phyloP scores from a whole-genome alignment of 1,284 basidiomycete species.

The Peniophora sp. region DNA sequence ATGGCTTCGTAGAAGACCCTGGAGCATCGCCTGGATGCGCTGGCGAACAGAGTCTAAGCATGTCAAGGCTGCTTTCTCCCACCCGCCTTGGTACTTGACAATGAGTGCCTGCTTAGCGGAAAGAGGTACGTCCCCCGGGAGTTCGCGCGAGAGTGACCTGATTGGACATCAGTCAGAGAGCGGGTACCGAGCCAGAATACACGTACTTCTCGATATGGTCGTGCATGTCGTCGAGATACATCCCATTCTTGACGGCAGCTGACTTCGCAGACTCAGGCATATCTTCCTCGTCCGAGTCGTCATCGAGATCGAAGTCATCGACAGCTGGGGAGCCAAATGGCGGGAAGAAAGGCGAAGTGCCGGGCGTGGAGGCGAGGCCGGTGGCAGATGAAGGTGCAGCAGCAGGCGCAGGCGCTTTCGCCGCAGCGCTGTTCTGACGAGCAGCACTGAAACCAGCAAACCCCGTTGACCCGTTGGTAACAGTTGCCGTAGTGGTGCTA shows the following conservation, averaged over 20 bases:
- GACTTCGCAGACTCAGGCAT: not conserved
- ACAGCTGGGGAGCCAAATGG: not conserved
- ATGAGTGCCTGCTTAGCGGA: slow-evolving; percentile 20
- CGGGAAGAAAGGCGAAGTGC: too few relatives aligned
- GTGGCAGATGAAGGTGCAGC: too few relatives aligned
- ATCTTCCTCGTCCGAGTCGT: slow-evolving; percentile 1
- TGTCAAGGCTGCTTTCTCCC: slow-evolving; percentile 17
- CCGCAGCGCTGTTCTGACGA: too few relatives aligned
- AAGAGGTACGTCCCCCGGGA: slow-evolving; percentile 26
- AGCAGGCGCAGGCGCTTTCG: too few relatives aligned
- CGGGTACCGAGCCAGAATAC: not conserved
- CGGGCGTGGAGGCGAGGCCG: too few relatives aligned
- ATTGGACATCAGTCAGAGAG: not conserved
- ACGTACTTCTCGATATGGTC: slow-evolving; percentile 21
- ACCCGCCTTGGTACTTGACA: slow-evolving; percentile 22
- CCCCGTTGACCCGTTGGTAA: too few relatives aligned
- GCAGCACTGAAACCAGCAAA: too few relatives aligned
- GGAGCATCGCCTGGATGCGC: slow-evolving; percentile 13
- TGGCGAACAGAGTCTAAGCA: slow-evolving; percentile 24
- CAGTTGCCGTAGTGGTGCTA: too few relatives aligned
- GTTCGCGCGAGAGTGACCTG: slow-evolving; percentile 24
- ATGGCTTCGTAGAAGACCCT: slow-evolving; percentile 13
- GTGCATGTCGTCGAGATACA: slow-evolving; percentile 24
- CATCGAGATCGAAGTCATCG: not conserved
- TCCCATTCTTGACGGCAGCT: not conserved